phyloP scores from a whole-genome alignment of 371 early-diverging fungal genomes.

The Mortierella polycephala region DNA sequence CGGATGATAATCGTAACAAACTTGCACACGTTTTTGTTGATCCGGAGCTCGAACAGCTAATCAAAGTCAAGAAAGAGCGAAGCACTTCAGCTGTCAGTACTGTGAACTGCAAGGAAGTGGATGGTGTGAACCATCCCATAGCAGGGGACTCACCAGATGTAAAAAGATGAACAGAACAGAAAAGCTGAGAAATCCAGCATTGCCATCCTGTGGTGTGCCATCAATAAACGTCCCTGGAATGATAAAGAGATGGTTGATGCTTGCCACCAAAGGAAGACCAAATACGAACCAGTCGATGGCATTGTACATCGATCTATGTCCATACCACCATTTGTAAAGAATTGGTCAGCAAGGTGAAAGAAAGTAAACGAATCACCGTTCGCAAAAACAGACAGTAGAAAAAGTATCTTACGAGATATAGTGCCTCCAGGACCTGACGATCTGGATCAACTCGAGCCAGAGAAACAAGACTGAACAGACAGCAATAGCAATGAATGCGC shows the following conservation, averaged over 20 bases:
- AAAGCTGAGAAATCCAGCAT: too few species aligned
- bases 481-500: slow-evolving; percentile 7
- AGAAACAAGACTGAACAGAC: slow-evolving; percentile 1
- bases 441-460: slow-evolving; percentile 5
- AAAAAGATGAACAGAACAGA: too few species aligned
- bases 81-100: not conserved
- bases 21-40: slow-evolving; percentile 12
- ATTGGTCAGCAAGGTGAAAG: not conserved
- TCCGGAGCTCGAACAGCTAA: slow-evolving; percentile 10
- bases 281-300: too few species aligned
- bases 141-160: not conserved
- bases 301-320: too few species aligned
- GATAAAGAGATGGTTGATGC: too few species aligned
- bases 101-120: too few species aligned
- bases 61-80: not conserved
- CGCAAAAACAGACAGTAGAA: not conserved
- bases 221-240: too few species aligned
- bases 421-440: not conserved
- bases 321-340: not conserved
- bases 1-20: slow-evolving; percentile 12
- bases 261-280: too few species aligned
- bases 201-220: too few species aligned
- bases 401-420: not conserved
- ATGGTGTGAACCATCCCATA: too few species aligned
- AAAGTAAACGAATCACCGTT: too few species aligned